Conservation (phyloP, 2,329 filamentous ascomycete species). For the Aschersonia sp. region DNA sequence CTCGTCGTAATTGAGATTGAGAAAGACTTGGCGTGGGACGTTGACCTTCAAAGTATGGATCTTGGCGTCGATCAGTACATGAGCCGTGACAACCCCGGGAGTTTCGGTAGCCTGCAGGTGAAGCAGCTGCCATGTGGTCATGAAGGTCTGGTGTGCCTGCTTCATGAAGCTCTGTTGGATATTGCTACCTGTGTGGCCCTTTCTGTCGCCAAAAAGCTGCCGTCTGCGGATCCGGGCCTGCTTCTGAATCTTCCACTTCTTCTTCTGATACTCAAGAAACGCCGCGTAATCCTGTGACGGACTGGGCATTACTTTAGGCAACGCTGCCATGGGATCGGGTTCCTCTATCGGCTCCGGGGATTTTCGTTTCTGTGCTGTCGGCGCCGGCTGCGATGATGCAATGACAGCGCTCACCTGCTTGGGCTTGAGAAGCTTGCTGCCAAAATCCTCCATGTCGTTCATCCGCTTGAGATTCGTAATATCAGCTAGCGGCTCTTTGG, state of each 20-base stretch:
- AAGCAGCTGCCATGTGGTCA: conserved; percentile 87
- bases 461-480: conserved; percentile 49
- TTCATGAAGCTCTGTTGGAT: conserved; percentile 68
- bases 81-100: conserved; percentile 75
- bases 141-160: conserved; percentile 79
- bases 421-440: conserved; percentile 50
- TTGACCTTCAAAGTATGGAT: conserved; percentile 79
- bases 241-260: conserved; percentile 97
- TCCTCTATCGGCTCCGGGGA: conserved; percentile 53
- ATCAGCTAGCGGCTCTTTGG: conserved; percentile 54
- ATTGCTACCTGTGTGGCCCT: conserved; percentile 32
- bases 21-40: conserved; percentile 76
- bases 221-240: conserved; percentile 72
- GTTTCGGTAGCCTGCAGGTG: conserved; percentile 72
- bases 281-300: conserved; percentile 76
- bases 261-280: conserved; percentile 89
- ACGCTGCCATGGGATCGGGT: conserved; percentile 63
- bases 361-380: conserved; percentile 49
- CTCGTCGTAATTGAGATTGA: conserved; percentile 80
- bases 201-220: conserved; percentile 83
- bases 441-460: conserved; percentile 72
- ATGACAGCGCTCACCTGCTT: conserved; percentile 42
- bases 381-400: conserved; percentile 36
- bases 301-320: conserved; percentile 73
- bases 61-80: conserved; percentile 86